phyloP scores from a whole-genome alignment of 371 early-diverging fungal species.

The Mortierella sp. region DNA sequence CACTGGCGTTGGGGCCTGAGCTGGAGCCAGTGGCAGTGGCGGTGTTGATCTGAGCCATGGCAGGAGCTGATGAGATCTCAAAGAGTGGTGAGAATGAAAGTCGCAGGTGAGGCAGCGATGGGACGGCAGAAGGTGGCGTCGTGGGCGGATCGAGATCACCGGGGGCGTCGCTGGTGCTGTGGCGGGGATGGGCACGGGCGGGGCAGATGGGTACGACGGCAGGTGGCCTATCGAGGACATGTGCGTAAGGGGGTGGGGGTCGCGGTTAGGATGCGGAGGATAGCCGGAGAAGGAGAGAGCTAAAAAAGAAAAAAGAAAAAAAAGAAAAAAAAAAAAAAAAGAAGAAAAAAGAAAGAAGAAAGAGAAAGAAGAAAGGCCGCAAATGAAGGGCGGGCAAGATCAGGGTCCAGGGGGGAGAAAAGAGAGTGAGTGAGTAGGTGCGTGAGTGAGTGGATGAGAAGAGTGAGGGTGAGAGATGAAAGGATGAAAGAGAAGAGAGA shows the following conservation, averaged over 20 bases:
- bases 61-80: background rate
- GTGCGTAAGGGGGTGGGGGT: conserved; percentile 3
- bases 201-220: no score
- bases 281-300: background rate
- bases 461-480: background rate
- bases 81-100: conserved; percentile 44
- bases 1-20: background rate
- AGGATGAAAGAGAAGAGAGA: background rate
- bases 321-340: conserved; percentile 2
- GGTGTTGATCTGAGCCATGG: conserved; percentile 30
- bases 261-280: no score
- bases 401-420: background rate
- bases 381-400: background rate
- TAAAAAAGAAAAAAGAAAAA: background rate
- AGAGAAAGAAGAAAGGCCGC: background rate
- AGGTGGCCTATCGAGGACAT: no score
- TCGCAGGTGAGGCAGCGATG: conserved; percentile 34
- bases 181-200: no score
- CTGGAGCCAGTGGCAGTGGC: conserved; percentile 3
- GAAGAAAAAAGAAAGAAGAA: background rate
- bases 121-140: conserved; percentile 8
- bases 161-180: no score
- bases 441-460: background rate
- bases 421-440: background rate
- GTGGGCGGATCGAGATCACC: conserved; percentile 16